These are phyloP conservation scores for Penicillium paradoxum DNA, from an alignment of 495 filamentous ascomycete species.

Conservation along the genomic window DNA sequence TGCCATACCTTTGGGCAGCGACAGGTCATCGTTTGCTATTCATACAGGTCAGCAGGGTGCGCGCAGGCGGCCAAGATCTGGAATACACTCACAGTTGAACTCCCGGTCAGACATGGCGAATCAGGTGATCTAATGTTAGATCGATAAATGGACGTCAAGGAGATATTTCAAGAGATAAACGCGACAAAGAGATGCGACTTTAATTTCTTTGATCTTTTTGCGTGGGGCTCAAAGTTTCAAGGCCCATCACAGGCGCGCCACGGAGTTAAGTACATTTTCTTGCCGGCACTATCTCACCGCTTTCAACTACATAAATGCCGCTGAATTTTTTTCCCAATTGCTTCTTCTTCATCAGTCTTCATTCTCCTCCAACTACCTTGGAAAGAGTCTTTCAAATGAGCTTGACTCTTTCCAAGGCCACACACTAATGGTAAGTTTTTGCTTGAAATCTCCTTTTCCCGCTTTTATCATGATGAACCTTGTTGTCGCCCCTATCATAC, in stretches of 20 bases:
- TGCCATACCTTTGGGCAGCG: conserved; percentile 79
- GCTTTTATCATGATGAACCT: conserved; percentile 66
- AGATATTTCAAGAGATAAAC: not conserved
- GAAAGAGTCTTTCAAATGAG: conserved; percentile 11
- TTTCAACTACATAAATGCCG: conserved; percentile 2
- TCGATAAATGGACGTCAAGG: not conserved
- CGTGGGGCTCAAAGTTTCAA: conserved; percentile 17
- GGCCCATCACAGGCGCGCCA: conserved; percentile 12
- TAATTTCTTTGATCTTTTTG: conserved; percentile 9
- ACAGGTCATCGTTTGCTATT: conserved; percentile 83
- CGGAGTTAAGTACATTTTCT: conserved; percentile 20
- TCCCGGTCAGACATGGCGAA: conserved; percentile 84
- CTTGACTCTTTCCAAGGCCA: conserved; percentile 6
- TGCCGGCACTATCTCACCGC: conserved; percentile 15
- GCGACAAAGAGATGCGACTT: not conserved
- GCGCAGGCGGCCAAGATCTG: conserved; percentile 16
- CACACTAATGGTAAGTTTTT: conserved; percentile 38
- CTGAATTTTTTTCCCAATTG: conserved; percentile 4
- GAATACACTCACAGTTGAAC: conserved; percentile 61
- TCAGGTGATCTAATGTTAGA: conserved; percentile 1
- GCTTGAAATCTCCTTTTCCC: conserved; percentile 7
- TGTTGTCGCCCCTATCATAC: conserved; percentile 95
- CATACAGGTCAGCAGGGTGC: conserved; percentile 21
- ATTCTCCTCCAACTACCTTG: conserved; percentile 7
- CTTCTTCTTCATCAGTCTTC: conserved; percentile 7